Conservation (phyloP, 495 filamentous ascomycete genomes). For the Podospora pseudocomata region DNA sequence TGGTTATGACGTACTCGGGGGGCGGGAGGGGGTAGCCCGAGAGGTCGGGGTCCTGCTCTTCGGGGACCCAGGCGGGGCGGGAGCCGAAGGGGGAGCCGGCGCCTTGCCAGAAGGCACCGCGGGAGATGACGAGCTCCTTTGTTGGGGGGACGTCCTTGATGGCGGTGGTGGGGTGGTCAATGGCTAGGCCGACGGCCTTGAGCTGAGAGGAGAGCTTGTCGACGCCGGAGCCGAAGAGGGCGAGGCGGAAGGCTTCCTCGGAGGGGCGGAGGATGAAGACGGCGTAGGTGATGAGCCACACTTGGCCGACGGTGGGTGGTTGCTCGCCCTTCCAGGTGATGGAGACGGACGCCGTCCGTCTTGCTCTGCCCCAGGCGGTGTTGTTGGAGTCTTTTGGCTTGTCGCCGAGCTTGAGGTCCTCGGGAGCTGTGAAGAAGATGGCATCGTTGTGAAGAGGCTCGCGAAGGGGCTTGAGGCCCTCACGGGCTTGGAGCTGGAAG, state of each 20-base stretch:
- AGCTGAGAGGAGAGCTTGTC: conserved; percentile 48
- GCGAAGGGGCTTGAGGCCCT: conserved; percentile 17
- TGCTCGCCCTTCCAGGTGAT: conserved; percentile 33
- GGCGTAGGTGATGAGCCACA: conserved; percentile 61
- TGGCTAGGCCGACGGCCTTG: conserved; percentile 49
- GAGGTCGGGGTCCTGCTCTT: conserved; percentile 35
- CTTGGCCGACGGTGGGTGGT: conserved; percentile 52
- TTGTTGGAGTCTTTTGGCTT: conserved; percentile 45
- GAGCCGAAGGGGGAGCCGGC: conserved; percentile 61
- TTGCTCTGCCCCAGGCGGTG: conserved; percentile 45
- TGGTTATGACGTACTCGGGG: conserved; percentile 53
- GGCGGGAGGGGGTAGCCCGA: conserved; percentile 53
- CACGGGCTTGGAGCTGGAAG: conserved; percentile 27
- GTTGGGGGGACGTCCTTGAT: conserved; percentile 13
- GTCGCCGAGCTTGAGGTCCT: conserved; percentile 45
- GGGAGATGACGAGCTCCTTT: conserved; percentile 42
- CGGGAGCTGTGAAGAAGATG: conserved; percentile 42
- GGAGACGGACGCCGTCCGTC: conserved; percentile 40
- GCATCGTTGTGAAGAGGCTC: conserved; percentile 36
- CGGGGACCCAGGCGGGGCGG: conserved; percentile 56
- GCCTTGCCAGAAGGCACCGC: conserved; percentile 64
- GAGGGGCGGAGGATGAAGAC: conserved; percentile 53
- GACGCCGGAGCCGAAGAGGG: conserved; percentile 39
- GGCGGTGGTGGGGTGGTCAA: conserved; percentile 39
- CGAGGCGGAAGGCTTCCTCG: conserved; percentile 53